Evolutionary conservation across 2,329 filamentous ascomycete species (phyloP).

Genomic region (Trichoderma asperellum): DNA sequence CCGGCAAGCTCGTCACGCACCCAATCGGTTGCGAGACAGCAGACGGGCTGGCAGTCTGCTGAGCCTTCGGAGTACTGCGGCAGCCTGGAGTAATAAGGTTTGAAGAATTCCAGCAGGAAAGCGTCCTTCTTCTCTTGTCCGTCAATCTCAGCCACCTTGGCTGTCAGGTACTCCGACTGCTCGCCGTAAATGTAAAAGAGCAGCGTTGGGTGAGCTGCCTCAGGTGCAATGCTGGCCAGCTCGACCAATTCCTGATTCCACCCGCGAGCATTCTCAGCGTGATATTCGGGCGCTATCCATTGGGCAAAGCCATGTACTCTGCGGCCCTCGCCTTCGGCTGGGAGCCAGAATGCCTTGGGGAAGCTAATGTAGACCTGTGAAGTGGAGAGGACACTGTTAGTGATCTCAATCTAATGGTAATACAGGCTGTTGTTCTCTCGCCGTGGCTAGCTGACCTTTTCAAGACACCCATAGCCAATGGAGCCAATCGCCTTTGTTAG

Average conservation of each 20-base stretch:
- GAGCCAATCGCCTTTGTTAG: constrained; percentile 64
- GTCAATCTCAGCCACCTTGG: constrained; percentile 46
- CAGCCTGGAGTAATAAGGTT: constrained; percentile 76
- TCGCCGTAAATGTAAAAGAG: constrained; percentile 80
- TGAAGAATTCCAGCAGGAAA: constrained; percentile 68
- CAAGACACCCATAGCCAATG: constrained; percentile 71
- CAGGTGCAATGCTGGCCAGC: constrained; percentile 65
- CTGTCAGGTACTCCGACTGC: constrained; percentile 60
- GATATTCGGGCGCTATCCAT: constrained; percentile 74
- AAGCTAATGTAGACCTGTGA: constrained; percentile 67
- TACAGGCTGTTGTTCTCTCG: background rate
- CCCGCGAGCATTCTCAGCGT: constrained; percentile 59
- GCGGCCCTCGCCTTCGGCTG: constrained; percentile 44
- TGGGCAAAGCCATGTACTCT: constrained; percentile 70
- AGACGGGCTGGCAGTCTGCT: constrained; percentile 63
- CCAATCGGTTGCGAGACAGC: constrained; percentile 75
- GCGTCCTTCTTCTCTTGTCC: constrained; percentile 53
- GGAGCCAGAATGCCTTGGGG: constrained; percentile 73
- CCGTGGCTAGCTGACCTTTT: constrained; percentile 58
- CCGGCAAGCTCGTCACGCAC: constrained; percentile 77
- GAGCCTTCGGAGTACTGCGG: constrained; percentile 64
- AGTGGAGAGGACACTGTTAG: background rate
- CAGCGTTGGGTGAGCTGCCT: constrained; percentile 73
- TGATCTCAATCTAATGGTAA: background rate
- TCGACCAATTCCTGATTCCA: constrained; percentile 82